A percentile compares a stretch with the other conserved stretches of the same genome.
Evolutionary conservation across 108 stramenopile genomes (phyloP).

Genomic region (Cyclotella baltica): DNA sequence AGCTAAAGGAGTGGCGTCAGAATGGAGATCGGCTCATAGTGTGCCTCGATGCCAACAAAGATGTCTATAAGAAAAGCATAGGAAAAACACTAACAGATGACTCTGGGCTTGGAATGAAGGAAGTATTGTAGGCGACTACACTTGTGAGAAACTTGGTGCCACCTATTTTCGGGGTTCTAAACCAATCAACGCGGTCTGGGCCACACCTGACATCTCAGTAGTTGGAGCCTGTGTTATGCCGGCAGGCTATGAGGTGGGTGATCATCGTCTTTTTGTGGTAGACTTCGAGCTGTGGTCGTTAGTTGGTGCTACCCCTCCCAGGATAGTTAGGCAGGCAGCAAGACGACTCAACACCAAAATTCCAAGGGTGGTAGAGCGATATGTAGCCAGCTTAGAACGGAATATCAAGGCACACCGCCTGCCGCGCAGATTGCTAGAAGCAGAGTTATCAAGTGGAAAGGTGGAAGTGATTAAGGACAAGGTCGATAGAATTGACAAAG

Average conservation of each 20-base stretch:
- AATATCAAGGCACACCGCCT: background rate
- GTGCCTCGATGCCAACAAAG: too few species aligned
- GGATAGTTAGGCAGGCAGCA: background rate
- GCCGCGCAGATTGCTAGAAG: too few species aligned
- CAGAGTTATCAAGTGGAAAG: too few species aligned
- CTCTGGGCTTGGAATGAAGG: constrained; percentile 3
- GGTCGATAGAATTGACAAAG: background rate
- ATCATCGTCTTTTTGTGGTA: constrained; percentile 11
- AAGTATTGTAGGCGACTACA: constrained; percentile 12
- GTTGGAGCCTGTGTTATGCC: constrained; percentile 13
- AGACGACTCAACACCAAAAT: background rate
- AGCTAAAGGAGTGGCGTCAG: background rate
- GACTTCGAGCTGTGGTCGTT: background rate
- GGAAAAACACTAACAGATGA: background rate
- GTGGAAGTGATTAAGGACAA: too few species aligned
- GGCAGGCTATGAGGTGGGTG: constrained; percentile 24
- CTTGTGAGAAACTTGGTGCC: constrained; percentile 5
- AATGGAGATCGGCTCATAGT: constrained; percentile 17
- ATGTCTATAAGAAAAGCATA: background rate
- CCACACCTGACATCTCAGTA: background rate
- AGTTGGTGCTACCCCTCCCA: background rate
- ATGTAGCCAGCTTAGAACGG: background rate
- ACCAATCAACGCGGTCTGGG: constrained; percentile 12
- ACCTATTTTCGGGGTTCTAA: constrained; percentile 12
- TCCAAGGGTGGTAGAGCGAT: background rate